Conservation (phyloP, 306 rosid genomes). For the Mimosa pudica region DNA sequence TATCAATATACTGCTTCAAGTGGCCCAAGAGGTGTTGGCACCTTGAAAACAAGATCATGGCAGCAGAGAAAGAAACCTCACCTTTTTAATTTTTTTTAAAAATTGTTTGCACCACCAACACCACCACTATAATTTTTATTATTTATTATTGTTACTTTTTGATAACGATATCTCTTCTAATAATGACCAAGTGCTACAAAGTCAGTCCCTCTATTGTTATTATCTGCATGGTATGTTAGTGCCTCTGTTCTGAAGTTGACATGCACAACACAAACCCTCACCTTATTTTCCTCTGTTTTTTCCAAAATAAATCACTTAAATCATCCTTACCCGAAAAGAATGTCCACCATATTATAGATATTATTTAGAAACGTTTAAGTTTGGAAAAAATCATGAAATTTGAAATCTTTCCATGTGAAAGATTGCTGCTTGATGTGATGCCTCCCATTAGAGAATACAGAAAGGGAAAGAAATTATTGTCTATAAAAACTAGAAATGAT, state of each 20-base stretch:
- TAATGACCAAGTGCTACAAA: constrained; percentile 36
- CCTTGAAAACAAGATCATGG: constrained; percentile 34
- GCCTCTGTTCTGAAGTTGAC: constrained; percentile 38
- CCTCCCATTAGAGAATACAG: neutral
- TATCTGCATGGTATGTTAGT: constrained; percentile 5
- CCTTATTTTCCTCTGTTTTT: neutral
- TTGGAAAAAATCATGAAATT: neutral
- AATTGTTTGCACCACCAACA: neutral
- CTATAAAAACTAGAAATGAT: neutral
- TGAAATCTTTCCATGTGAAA: neutral
- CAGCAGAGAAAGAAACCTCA: constrained; percentile 16
- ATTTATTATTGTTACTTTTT: constrained; percentile 13
- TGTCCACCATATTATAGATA: neutral
- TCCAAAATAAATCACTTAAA: no score
- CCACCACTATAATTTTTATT: neutral
- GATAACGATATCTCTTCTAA: constrained; percentile 44
- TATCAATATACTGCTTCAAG: constrained; percentile 37
- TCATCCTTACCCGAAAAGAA: neutral
- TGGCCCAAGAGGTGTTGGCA: constrained; percentile 36
- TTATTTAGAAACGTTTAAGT: neutral
- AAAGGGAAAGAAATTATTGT: neutral
- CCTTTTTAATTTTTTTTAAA: neutral
- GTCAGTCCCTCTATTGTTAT: constrained; percentile 10
- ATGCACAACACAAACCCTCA: constrained; percentile 34
- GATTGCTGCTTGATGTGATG: neutral